phyloP scores from a whole-genome alignment of 2,329 filamentous ascomycete species.

The Epichloe elymi region DNA sequence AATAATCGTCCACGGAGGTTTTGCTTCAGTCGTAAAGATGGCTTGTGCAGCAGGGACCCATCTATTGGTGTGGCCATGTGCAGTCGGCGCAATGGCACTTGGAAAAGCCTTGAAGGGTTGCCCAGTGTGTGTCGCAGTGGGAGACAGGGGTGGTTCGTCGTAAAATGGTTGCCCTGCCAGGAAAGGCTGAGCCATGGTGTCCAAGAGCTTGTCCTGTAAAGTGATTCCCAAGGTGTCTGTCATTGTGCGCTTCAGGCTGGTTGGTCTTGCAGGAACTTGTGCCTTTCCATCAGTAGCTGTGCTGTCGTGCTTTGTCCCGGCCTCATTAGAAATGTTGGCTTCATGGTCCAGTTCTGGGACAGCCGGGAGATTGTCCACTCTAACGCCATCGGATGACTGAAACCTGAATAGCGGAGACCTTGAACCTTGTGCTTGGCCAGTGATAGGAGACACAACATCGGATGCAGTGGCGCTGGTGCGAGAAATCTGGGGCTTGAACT shows the following conservation, averaged over 20 bases:
- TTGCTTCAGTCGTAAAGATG: conserved; percentile 91
- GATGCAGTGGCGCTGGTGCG: conserved; percentile 34
- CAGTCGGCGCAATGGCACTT: conserved; percentile 38
- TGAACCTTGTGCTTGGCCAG: conserved; percentile 9
- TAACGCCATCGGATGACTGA: conserved; percentile 4
- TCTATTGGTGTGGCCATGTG: conserved; percentile 82
- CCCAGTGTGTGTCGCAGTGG: conserved; percentile 26
- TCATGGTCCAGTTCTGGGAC: conserved; percentile 14
- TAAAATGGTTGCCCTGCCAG: conserved; percentile 29
- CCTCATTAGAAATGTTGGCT: conserved; percentile 39
- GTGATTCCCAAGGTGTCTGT: conserved; percentile 68
- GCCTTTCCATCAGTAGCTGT: conserved; percentile 32
- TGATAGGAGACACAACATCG: conserved; percentile 21
- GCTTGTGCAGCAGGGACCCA: conserved; percentile 88
- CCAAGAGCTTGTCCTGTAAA: conserved; percentile 71
- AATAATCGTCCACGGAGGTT: conserved; percentile 87
- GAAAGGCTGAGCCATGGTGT: conserved; percentile 75
- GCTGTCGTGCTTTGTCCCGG: conserved; percentile 42
- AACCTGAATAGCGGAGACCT: conserved; percentile 8
- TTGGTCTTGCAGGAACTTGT: conserved; percentile 45
- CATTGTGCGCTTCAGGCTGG: conserved; percentile 69
- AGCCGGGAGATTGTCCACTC: conserved; percentile 8
- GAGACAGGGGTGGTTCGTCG: conserved; percentile 28
- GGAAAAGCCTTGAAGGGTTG: conserved; percentile 30
- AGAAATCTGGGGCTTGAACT: conserved; percentile 48